Base-by-base conservation (phyloP, 768 basidiomycete genomes). In the Porphyrellus cyaneotinctus region DNA sequence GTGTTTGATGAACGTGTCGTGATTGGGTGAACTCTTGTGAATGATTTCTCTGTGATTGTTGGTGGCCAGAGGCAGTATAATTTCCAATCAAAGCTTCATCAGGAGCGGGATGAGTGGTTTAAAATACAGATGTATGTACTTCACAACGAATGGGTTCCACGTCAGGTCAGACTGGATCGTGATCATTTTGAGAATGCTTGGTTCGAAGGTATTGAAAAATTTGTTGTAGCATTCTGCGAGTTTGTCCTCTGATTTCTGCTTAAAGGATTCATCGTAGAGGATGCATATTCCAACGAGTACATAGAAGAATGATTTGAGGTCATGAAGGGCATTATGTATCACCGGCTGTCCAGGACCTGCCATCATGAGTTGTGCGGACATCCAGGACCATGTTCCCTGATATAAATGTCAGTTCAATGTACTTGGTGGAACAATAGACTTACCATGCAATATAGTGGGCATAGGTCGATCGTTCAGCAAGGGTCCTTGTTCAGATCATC, bases 141-240 rank as follows among this genome's bases (percentile, higher is more conserved):
- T 12, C 23, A 43, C 17, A n/a, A 50, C 4, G 13, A 4, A 4
- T 15, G n/a, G 49, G 1, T 2, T n/a, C 37, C 47, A 49, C 3
- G 18, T 49, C 20, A 49, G 3, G 17, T 49, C 15, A 11, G 26
- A 49, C 11, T 39, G 37, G 23, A 49, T 31, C 6, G 15, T 30
- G 11, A 49, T 23, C 8, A 20, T 49, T 12, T 49, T 49, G 23
- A 49, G 37, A 0, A 49, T 26, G 8, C 49, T 55, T 2, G 23
- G 53, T 22, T 35, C n/a, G n/a, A 42, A 51, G 2, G 38, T 55
- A n/a, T 46, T 47, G 44, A 51, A 55, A 13, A 45, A 26, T 13
- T 49, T 49, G 37, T 54, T 22, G 13, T 15, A 55, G 26, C 53
- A 55, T 6, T 51, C 15, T 9, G 9, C 43, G 4, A 51, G 53